Percentiles rank a stretch among this genome's conserved stretches.
phyloP scores from a whole-genome alignment of 345 rosid genomes.

The Lumnitzera racemosa region DNA sequence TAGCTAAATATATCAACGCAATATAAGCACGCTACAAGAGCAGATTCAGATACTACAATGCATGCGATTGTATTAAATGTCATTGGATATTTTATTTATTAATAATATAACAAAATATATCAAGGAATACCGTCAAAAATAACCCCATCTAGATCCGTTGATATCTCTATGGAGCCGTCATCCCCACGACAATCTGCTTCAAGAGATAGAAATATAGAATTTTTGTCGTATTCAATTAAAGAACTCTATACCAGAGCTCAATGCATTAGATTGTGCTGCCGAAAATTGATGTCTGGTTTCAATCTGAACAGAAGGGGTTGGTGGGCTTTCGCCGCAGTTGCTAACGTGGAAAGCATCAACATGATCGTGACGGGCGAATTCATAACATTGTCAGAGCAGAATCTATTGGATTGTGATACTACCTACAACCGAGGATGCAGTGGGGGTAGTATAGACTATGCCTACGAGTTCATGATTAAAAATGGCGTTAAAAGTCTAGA shows the following conservation, averaged over 20 bases:
- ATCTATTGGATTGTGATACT: conserved; percentile 81
- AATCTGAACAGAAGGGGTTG: conserved; percentile 56
- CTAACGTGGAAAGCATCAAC: conserved; percentile 87
- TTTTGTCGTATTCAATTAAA: too few relatives aligned
- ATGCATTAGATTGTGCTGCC: neutral
- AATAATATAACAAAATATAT: too few relatives aligned
- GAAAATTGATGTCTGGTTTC: neutral
- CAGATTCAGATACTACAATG: too few relatives aligned
- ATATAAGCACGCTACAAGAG: too few relatives aligned
- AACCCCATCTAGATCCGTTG: too few relatives aligned
- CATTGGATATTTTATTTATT: too few relatives aligned
- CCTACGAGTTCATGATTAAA: conserved; percentile 70
- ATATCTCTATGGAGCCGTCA: too few relatives aligned
- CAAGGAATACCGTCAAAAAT: too few relatives aligned
- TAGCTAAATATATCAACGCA: too few relatives aligned
- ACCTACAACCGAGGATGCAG: conserved; percentile 74
- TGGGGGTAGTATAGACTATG: conserved; percentile 94
- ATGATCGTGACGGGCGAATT: conserved; percentile 70
- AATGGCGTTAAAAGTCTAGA: conserved; percentile 73
- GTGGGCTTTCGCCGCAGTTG: conserved; percentile 92
- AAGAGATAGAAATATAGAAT: too few relatives aligned
- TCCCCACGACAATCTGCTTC: too few relatives aligned
- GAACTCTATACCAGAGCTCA: neutral
- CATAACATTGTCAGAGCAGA: conserved; percentile 74
- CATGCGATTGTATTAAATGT: too few relatives aligned